Percentiles rank a stretch among this genome's conserved stretches.
phyloP scores from a whole-genome alignment of 2,329 filamentous ascomycete genomes.

The Seiridium cupressi region DNA sequence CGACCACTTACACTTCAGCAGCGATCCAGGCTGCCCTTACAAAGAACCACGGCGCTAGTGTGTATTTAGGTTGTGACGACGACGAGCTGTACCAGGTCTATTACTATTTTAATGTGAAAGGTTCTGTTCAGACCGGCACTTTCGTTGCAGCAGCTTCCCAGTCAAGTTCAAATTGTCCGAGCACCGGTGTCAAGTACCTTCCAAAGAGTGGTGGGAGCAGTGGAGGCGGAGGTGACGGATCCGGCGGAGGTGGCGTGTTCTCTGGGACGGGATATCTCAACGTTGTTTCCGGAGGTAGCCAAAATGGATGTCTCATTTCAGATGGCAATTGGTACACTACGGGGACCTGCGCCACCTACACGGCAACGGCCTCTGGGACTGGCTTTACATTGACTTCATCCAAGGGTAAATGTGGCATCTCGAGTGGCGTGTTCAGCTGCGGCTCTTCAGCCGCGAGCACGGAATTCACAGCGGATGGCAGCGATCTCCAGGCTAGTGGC shows the following conservation, averaged over 20 bases:
- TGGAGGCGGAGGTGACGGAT: neutral
- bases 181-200: conserved; percentile 14
- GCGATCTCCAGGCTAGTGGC: conserved; percentile 1
- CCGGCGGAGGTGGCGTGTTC: conserved; percentile 23
- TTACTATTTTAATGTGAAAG: conserved; percentile 63
- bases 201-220: conserved; percentile 16
- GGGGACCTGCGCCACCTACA: conserved; percentile 67
- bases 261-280: conserved; percentile 60
- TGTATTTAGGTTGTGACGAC: conserved; percentile 56
- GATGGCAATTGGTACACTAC: conserved; percentile 65
- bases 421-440: conserved; percentile 52
- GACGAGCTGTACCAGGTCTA: conserved; percentile 49
- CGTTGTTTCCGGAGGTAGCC: conserved; percentile 46
- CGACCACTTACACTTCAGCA: conserved; percentile 55
- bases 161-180: conserved; percentile 7
- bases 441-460: conserved; percentile 36
- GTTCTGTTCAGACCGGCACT: conserved; percentile 56
- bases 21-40: conserved; percentile 59
- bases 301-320: conserved; percentile 64
- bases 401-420: conserved; percentile 58
- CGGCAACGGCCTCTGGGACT: conserved; percentile 42
- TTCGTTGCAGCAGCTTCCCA: conserved; percentile 36
- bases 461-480: conserved; percentile 5
- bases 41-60: conserved; percentile 47
- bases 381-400: conserved; percentile 57